Base-by-base conservation (phyloP, 1,284 basidiomycete species). In the Ganoderma sp. region DNA sequence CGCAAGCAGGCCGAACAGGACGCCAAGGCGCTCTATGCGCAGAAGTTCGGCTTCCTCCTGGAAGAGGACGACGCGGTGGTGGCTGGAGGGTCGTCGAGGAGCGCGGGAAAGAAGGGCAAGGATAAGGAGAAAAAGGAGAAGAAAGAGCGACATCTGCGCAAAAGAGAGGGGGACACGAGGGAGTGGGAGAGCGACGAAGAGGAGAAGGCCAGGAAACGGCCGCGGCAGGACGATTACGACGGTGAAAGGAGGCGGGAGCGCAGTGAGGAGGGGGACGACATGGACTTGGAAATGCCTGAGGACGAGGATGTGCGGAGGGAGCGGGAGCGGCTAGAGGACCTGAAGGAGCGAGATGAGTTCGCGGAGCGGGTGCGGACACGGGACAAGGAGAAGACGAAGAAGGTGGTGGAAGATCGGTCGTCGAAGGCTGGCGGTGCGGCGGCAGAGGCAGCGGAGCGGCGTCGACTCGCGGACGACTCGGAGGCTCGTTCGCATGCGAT, bases 121-220 rank as follows among this genome's bases (percentile, higher is more conserved):
- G 48, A 50, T 12, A 50, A 50, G 73, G 83, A 83, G 64, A 59
- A 59, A 74, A 86, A 83, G 75, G 85, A 85, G 63, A 86, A 84
- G 76, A 81, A 84, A 57, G 90, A 92, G 61, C 85, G 89, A 50
- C 87, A 92, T 70, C 84, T 87, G 61, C 85, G 95, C 73, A 96
- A 95, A 77, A 84, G 93, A 59, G 94, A 96, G 56, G 88, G 91
- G 69, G 90, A 91, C 71, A 86, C 83, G 34, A 88, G 89, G 68
- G 91, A 93, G 66, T 96, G 94, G 95, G 91, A 93, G 81, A 92
- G 88, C 74, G 94, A 96, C 71, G 95, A 95, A 72, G 93, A 96
- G 69, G 93, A 95, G 73, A 84, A 90, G 75, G 85, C 88, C 45
- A 81, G 89, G 74, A 93, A 93, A 78, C 84, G 91, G 65, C 79